phyloP scores from a whole-genome alignment of 441 rosid species.

The Kokia cookei region DNA sequence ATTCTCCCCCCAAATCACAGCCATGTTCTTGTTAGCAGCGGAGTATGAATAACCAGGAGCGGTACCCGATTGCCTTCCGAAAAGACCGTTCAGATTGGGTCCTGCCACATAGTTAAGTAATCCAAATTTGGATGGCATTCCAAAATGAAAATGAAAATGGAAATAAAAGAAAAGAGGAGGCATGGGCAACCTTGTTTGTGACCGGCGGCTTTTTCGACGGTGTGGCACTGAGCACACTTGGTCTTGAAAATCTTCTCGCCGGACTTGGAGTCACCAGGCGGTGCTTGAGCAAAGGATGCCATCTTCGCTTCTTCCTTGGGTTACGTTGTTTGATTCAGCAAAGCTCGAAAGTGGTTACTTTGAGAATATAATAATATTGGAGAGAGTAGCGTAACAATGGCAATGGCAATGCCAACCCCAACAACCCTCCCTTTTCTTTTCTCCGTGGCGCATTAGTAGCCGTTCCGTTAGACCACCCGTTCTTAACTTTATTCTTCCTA shows the following conservation, averaged over 20 bases:
- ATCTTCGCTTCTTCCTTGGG: not conserved
- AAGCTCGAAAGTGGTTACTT: not conserved
- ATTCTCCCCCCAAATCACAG: slow-evolving; percentile 59
- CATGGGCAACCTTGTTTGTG: slow-evolving; percentile 35
- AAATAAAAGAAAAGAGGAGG: not conserved
- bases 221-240: slow-evolving; percentile 47
- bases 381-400: not conserved
- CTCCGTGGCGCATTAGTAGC: not conserved
- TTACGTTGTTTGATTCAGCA: not conserved
- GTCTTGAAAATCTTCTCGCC: slow-evolving; percentile 46
- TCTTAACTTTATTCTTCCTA: not conserved
- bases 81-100: slow-evolving; percentile 47
- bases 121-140: not conserved
- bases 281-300: slow-evolving; percentile 36
- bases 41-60: slow-evolving; percentile 69
- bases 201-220: slow-evolving; percentile 37
- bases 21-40: slow-evolving; percentile 61
- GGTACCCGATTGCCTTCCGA: slow-evolving; percentile 60
- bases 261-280: slow-evolving; percentile 23
- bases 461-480: not conserved
- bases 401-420: not conserved
- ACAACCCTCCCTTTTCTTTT: not conserved
- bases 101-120: slow-evolving; percentile 8
- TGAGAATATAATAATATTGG: not conserved
- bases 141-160: not conserved